Evolutionary conservation across 2,329 filamentous ascomycete species (phyloP).

Genomic region (Ascochyta fabae): DNA sequence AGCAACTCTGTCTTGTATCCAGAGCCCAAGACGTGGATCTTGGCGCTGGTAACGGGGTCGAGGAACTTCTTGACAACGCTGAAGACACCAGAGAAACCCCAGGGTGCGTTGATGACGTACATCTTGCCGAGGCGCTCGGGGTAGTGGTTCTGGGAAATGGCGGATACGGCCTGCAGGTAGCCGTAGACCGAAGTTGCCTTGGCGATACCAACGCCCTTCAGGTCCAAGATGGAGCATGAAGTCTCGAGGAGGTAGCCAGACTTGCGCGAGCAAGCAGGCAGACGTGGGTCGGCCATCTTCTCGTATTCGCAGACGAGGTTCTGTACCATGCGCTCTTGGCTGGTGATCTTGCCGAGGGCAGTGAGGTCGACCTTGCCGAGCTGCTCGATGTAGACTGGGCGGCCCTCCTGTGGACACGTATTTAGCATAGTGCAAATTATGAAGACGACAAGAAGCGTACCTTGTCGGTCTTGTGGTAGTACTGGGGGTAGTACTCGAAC

Average conservation of each 20-base stretch:
- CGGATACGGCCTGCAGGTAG: slow-evolving; percentile 84
- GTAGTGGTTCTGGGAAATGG: slow-evolving; percentile 98
- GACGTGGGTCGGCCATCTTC: slow-evolving; percentile 88
- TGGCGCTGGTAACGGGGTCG: slow-evolving; percentile 93
- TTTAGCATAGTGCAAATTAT: slow-evolving; percentile 12
- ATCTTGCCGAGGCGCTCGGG: slow-evolving; percentile 94
- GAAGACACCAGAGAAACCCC: slow-evolving; percentile 91
- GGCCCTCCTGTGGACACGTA: slow-evolving; percentile 72
- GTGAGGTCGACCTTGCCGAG: slow-evolving; percentile 90
- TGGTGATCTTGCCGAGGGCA: slow-evolving; percentile 92
- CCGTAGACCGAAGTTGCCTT: slow-evolving; percentile 84
- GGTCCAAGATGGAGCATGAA: slow-evolving; percentile 97
- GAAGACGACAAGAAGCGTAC: slow-evolving; percentile 43
- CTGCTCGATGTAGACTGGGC: slow-evolving; percentile 96
- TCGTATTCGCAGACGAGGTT: slow-evolving; percentile 99
- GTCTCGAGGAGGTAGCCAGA: slow-evolving; percentile 89
- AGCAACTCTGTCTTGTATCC: slow-evolving; percentile 85
- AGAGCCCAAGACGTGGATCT: slow-evolving; percentile 88
- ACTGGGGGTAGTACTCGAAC: slow-evolving; percentile 94
- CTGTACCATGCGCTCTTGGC: slow-evolving; percentile 89
- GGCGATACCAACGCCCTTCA: slow-evolving; percentile 88
- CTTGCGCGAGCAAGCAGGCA: slow-evolving; percentile 95
- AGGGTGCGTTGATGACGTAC: slow-evolving; percentile 97
- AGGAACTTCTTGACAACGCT: slow-evolving; percentile 89
- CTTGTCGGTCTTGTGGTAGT: slow-evolving; percentile 97